These are phyloP conservation scores for Vanderwaltozyma yarrowii DNA, from an alignment of 805 yeast species.

Conservation along the genomic window DNA sequence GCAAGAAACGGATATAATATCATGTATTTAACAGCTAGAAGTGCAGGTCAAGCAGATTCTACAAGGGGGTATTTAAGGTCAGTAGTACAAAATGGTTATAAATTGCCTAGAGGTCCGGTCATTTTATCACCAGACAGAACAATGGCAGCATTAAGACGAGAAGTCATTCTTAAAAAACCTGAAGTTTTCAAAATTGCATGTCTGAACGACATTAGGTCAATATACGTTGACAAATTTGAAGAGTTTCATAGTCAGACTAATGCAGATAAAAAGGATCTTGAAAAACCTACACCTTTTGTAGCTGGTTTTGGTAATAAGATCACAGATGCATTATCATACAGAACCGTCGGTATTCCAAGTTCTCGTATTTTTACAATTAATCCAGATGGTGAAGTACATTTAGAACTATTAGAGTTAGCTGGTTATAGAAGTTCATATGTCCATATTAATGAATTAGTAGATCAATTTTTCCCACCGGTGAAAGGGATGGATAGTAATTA, in stretches of 20 bases:
- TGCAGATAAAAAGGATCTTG: conserved; percentile 20
- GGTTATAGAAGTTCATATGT: conserved; percentile 86
- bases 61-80: conserved; percentile 77
- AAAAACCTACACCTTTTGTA: conserved; percentile 70
- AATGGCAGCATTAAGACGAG: conserved; percentile 87
- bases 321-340: conserved; percentile 90
- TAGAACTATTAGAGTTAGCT: conserved; percentile 90
- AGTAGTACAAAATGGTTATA: conserved; percentile 64
- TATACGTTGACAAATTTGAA: conserved; percentile 36
- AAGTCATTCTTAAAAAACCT: conserved; percentile 87
- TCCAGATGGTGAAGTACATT: conserved; percentile 93
- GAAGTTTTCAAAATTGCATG: conserved; percentile 99
- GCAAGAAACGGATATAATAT: conserved; percentile 81
- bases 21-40: conserved; percentile 86
- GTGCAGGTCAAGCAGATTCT: conserved; percentile 90
- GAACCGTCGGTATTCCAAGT: conserved; percentile 89
- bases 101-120: conserved; percentile 84
- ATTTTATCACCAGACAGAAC: conserved; percentile 93
- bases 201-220: conserved; percentile 67
- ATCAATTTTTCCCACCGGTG: conserved; percentile 93
- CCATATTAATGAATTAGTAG: conserved; percentile 86
- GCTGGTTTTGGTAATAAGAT: conserved; percentile 97
- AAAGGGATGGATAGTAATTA: conserved; percentile 19
- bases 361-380: conserved; percentile 93
- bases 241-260: conserved; percentile 1